Conservation (phyloP, 768 basidiomycete species). For the Collybia sp. region DNA sequence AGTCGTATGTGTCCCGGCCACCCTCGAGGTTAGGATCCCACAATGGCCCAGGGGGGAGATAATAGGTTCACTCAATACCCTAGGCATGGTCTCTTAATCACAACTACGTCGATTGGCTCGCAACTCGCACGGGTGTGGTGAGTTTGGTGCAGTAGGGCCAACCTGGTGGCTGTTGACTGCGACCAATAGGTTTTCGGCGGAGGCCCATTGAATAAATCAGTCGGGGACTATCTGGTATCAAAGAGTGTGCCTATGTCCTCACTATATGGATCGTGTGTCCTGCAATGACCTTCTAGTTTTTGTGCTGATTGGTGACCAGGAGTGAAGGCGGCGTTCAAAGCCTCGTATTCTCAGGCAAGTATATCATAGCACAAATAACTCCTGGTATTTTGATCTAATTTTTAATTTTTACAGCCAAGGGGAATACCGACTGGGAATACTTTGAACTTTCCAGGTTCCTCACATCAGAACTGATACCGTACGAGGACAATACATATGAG, state of each 20-base stretch:
- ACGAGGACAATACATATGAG: slow-evolving; percentile 6
- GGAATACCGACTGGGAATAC: slow-evolving; percentile 1
- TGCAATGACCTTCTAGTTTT: neutral
- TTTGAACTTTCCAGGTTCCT: neutral
- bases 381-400: neutral
- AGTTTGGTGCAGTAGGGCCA: slow-evolving; percentile 14
- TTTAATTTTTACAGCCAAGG: neutral
- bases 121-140: slow-evolving; percentile 22
- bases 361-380: no score
- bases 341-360: slow-evolving; percentile 9
- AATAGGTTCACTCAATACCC: neutral
- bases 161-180: neutral
- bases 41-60: slow-evolving; percentile 5
- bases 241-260: slow-evolving; percentile 25
- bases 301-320: neutral
- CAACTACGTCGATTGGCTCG: slow-evolving; percentile 1
- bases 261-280: slow-evolving; percentile 29
- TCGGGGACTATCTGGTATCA: slow-evolving; percentile 26
- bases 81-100: slow-evolving; percentile 12
- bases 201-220: slow-evolving; percentile 30
- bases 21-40: slow-evolving; percentile 22
- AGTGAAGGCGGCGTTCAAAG: slow-evolving; percentile 9
- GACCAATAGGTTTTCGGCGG: slow-evolving; percentile 27
- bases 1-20: slow-evolving; percentile 22
- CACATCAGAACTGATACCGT: slow-evolving; percentile 4